phyloP scores from a whole-genome alignment of 257 asterid species.

The Ocimum tenuiflorum region DNA sequence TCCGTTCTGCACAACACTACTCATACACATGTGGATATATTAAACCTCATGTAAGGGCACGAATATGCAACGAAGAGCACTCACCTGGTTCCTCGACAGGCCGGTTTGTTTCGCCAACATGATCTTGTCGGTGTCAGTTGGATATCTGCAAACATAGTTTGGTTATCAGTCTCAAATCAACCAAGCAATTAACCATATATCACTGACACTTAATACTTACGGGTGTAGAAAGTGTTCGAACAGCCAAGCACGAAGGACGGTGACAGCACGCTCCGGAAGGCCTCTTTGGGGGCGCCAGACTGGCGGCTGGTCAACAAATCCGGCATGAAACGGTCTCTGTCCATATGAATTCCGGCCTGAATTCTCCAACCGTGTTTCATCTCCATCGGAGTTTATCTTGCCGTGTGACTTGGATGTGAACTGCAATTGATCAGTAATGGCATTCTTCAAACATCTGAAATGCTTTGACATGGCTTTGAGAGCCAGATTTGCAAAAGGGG shows the following conservation, averaged over 20 bases:
- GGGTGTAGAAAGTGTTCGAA: conserved; percentile 95
- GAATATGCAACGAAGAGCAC: too few species aligned
- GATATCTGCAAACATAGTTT: conserved; percentile 76
- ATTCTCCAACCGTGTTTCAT: conserved; percentile 26
- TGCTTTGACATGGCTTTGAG: conserved; percentile 70
- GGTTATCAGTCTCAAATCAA: too few species aligned
- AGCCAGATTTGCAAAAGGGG: conserved; percentile 76
- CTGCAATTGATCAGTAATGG: conserved; percentile 72
- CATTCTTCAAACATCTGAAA: conserved; percentile 57
- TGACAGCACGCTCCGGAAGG: conserved; percentile 91
- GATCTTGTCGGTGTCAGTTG: conserved; percentile 79
- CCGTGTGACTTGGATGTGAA: conserved; percentile 49
- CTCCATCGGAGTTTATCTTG: conserved; percentile 37
- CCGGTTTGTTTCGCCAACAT: conserved; percentile 94
- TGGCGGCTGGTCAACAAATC: conserved; percentile 68
- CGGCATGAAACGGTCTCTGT: conserved; percentile 43
- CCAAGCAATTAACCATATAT: too few species aligned
- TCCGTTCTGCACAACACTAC: too few species aligned
- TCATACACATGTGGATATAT: conserved; percentile 32
- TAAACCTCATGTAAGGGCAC: too few species aligned
- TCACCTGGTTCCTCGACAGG: conserved; percentile 89
- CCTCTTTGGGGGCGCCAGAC: conserved; percentile 99
- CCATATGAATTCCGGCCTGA: conserved; percentile 31
- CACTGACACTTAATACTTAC: too few species aligned
- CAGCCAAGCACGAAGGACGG: conserved; percentile 87